Evolutionary conservation across 2,329 filamentous ascomycete species (phyloP).

Genomic region (Claviceps humidiphila): DNA sequence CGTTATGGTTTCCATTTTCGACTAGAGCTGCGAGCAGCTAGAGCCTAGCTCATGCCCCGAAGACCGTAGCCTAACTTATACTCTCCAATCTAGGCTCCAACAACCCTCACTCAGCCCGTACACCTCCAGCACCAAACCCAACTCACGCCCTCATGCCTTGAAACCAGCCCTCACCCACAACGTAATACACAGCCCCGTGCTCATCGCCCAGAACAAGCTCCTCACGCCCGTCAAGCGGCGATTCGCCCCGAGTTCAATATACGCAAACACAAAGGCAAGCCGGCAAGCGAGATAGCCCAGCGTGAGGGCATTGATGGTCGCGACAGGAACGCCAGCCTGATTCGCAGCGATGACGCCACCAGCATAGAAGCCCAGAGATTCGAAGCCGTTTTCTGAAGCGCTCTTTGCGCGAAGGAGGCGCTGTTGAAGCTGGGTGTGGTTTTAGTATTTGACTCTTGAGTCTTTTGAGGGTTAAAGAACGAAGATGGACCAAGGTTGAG

Average conservation of each 20-base stretch:
- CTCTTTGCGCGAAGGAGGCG: conserved; percentile 40
- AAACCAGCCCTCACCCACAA: conserved; percentile 30
- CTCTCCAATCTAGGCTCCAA: conserved; percentile 21
- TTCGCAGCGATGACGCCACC: conserved; percentile 33
- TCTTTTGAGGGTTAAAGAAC: too few species aligned
- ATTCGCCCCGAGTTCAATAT: conserved; percentile 30
- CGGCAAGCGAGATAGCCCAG: conserved; percentile 27
- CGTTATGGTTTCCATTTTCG: too few species aligned
- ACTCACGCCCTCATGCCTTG: conserved; percentile 6
- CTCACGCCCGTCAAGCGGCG: conserved; percentile 23
- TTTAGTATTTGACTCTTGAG: not conserved
- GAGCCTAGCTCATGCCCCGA: too few species aligned
- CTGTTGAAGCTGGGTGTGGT: conserved; percentile 32
- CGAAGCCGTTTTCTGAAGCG: conserved; percentile 29
- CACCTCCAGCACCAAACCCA: not conserved
- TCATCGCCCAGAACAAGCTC: conserved; percentile 23
- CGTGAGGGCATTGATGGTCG: conserved; percentile 26
- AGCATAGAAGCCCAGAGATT: conserved; percentile 30
- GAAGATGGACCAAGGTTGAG: too few species aligned
- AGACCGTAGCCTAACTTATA: not conserved
- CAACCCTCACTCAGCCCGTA: conserved; percentile 12
- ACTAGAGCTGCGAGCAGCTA: too few species aligned
- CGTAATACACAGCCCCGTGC: conserved; percentile 19
- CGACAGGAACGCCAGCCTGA: conserved; percentile 23
- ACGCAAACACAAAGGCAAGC: conserved; percentile 27